Evolutionary conservation across 164 flowering plant genomes (phyloP).

Genomic region (Santalum album): DNA sequence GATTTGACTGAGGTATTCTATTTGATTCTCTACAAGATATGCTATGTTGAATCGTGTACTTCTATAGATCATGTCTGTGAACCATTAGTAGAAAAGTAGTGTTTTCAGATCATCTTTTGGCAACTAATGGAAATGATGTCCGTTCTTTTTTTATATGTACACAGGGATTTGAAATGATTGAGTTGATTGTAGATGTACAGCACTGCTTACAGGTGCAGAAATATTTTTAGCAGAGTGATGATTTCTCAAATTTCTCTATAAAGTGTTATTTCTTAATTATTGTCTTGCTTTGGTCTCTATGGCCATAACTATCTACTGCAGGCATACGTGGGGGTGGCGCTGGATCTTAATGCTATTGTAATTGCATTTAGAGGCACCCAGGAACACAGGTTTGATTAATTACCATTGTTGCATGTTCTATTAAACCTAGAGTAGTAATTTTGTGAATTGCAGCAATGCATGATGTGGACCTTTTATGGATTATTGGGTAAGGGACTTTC

Average conservation of each 20-base stretch:
- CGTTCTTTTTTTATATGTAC: slow-evolving; percentile 3
- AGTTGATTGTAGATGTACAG: slow-evolving; percentile 85
- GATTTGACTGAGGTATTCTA: slow-evolving; percentile 59
- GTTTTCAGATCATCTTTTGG: neutral
- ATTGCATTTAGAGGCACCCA: slow-evolving; percentile 98
- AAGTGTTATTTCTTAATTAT: neutral
- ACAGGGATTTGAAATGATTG: slow-evolving; percentile 90
- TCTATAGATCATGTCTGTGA: too few species aligned
- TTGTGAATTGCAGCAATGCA: too few species aligned
- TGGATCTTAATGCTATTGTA: slow-evolving; percentile 69
- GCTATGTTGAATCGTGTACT: neutral
- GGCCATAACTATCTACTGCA: slow-evolving; percentile 15
- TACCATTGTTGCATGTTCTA: neutral
- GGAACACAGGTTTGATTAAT: slow-evolving; percentile 57
- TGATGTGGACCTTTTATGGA: too few species aligned
- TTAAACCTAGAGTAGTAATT: too few species aligned
- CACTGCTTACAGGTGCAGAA: slow-evolving; percentile 80
- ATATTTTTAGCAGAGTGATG: neutral
- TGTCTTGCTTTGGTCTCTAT: neutral
- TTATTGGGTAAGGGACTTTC: too few species aligned
- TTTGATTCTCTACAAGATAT: neutral
- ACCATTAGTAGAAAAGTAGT: neutral
- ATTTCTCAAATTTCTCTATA: neutral
- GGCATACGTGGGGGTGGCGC: slow-evolving; percentile 91
- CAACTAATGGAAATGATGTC: neutral